phyloP scores from a whole-genome alignment of 768 basidiomycete species.

The Mycena rebaudengoi region DNA sequence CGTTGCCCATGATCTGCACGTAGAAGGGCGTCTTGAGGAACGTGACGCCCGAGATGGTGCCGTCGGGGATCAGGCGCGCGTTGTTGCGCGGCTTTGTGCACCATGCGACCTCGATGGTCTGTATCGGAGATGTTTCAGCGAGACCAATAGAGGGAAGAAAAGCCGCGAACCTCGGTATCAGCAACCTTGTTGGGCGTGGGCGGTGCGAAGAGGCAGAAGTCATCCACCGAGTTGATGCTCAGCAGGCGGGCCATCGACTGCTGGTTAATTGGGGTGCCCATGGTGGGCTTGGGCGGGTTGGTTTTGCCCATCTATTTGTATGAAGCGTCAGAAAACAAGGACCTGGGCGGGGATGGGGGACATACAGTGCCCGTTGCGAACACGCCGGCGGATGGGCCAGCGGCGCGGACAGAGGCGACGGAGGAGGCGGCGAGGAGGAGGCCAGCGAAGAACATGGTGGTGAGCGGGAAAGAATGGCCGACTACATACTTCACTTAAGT shows the following conservation, averaged over 20 bases:
- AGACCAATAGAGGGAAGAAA: neutral
- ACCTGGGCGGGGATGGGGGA: too few relatives aligned
- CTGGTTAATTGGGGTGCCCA: constrained; percentile 52
- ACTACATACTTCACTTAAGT: too few relatives aligned
- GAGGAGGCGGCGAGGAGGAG: constrained; percentile 15
- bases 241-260: constrained; percentile 49
- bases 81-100: constrained; percentile 54
- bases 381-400: constrained; percentile 38
- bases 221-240: constrained; percentile 51
- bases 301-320: too few relatives aligned
- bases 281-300: constrained; percentile 49
- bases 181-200: constrained; percentile 41
- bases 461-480: neutral
- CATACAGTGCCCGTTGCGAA: constrained; percentile 52
- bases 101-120: constrained; percentile 57
- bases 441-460: constrained; percentile 17
- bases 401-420: constrained; percentile 19
- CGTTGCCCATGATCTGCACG: constrained; percentile 52
- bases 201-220: constrained; percentile 55
- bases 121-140: neutral
- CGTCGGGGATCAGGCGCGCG: constrained; percentile 55
- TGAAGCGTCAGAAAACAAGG: too few relatives aligned
- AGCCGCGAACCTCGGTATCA: constrained; percentile 45
- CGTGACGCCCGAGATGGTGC: constrained; percentile 49
- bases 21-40: constrained; percentile 55